Base-by-base conservation (phyloP, 1,284 basidiomycete genomes). In the Tylopilus sp. region DNA sequence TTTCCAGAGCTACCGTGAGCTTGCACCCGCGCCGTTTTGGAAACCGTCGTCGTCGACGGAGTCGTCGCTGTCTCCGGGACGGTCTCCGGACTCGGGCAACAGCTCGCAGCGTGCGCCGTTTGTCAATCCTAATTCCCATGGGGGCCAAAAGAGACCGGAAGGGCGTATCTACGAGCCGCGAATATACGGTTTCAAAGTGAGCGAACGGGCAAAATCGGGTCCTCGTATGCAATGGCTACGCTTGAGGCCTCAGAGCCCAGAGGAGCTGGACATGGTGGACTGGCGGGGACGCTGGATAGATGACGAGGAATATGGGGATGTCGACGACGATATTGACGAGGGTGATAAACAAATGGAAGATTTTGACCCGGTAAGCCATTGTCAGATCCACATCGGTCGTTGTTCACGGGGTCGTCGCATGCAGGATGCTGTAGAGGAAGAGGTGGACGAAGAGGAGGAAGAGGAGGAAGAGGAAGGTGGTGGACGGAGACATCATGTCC, bases 161-260 rank as follows among this genome's bases (percentile, higher is more conserved):
- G 90, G 89, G 36, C 88, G 87, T 66, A 85, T 98, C 10, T 99
- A 99, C 70, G 82, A 86, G 1, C 92, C 96, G 6, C 84, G 90
- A 69, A 98, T 99, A 66, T 99, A 99, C 66, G 97, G 89, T 1
- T 92, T 92, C 76, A 86, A 85, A 70, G 89, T 92, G 42, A 92
- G 85, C 69, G 89, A 92, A 67, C 77, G 85, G 46, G 88, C 89
- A 11, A 90, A 94, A 70, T 90, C 84, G 61, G 97, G 97, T 2
- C 96, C 97, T 14, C 80, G 97, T 56, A 98, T 99, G 96, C 87
- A 89, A 62, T 99, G 96, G 96, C 74, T 98, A 73, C 79, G 95
- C 42, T 72, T 93, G 69, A 77, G 95, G 54, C 95, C 95, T 17
- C 85, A 89, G 65, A 83, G 77, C 48, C 79, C 86, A 13, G 82